phyloP scores from a whole-genome alignment of 176 grass and related monocot species.

The Chloris gayana region DNA sequence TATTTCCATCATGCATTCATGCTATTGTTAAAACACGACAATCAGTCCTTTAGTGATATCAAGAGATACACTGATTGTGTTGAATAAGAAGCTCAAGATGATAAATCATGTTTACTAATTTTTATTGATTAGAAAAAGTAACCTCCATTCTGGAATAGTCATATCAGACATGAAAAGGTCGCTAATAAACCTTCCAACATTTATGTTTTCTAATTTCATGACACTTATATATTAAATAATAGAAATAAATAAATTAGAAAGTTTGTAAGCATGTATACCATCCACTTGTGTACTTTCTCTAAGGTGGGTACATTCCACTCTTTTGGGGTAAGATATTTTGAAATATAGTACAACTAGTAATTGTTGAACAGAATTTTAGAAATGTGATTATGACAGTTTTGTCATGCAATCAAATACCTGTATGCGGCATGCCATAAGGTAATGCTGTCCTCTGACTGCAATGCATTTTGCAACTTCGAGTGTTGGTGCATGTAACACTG shows the following conservation, averaged over 20 bases:
- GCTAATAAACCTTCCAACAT: neutral
- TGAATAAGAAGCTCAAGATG: conserved; percentile 2
- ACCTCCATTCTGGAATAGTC: neutral
- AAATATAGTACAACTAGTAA: conserved; percentile 20
- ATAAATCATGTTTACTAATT: conserved; percentile 3
- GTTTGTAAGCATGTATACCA: neutral
- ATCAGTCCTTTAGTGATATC: neutral
- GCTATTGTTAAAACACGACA: neutral
- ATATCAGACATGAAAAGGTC: neutral
- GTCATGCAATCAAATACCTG: conserved; percentile 27
- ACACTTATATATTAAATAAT: neutral
- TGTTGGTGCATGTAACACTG: conserved; percentile 25
- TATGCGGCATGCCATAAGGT: conserved; percentile 49
- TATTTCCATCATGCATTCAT: conserved; percentile 20
- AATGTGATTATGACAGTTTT: neutral
- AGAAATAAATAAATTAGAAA: neutral
- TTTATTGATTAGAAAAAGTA: neutral
- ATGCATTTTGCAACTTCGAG: conserved; percentile 39
- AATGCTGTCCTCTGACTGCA: conserved; percentile 48
- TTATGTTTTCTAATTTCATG: neutral
- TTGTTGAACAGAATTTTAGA: conserved; percentile 20
- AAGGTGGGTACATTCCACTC: neutral
- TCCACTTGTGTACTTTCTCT: neutral
- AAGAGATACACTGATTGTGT: neutral
- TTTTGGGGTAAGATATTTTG: conserved; percentile 29